Evolutionary conservation across 2,329 filamentous ascomycete genomes (phyloP).

Genomic region (Phyllosticta ampelicida): DNA sequence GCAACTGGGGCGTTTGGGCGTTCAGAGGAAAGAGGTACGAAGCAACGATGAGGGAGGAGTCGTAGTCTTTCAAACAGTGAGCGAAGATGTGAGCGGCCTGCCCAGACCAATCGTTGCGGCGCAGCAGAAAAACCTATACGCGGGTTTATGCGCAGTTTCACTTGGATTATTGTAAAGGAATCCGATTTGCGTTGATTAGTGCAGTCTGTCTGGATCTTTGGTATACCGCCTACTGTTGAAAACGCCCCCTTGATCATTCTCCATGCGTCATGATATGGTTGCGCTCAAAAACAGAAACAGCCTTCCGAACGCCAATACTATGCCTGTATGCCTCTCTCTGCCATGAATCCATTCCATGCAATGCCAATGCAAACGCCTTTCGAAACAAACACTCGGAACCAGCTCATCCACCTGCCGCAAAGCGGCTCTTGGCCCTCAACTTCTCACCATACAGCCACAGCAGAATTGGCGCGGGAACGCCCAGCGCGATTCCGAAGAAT

Average conservation of each 20-base stretch:
- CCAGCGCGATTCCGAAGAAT: constrained; percentile 26
- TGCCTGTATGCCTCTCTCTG: neutral
- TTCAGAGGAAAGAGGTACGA: constrained; percentile 96
- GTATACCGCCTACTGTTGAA: neutral
- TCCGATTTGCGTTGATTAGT: neutral
- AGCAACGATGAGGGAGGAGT: constrained; percentile 44
- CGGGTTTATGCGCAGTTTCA: neutral
- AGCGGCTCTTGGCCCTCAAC: constrained; percentile 38
- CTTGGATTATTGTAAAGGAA: neutral
- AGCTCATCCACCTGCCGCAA: constrained; percentile 30
- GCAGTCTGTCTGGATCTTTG: neutral
- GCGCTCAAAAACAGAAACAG: neutral
- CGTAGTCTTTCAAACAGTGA: neutral
- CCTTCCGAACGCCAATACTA: neutral
- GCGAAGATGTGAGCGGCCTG: neutral
- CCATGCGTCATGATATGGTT: neutral
- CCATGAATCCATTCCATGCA: neutral
- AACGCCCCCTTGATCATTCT: neutral
- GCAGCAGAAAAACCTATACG: neutral
- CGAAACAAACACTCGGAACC: neutral
- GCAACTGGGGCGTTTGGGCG: constrained; percentile 95
- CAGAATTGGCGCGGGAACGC: constrained; percentile 39
- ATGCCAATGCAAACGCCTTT: neutral
- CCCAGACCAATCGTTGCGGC: neutral
- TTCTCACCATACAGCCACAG: constrained; percentile 41